Percentiles rank a stretch among this genome's conserved stretches.
Evolutionary conservation across 805 yeast species (phyloP).

Genomic region (Candida silvatica): DNA sequence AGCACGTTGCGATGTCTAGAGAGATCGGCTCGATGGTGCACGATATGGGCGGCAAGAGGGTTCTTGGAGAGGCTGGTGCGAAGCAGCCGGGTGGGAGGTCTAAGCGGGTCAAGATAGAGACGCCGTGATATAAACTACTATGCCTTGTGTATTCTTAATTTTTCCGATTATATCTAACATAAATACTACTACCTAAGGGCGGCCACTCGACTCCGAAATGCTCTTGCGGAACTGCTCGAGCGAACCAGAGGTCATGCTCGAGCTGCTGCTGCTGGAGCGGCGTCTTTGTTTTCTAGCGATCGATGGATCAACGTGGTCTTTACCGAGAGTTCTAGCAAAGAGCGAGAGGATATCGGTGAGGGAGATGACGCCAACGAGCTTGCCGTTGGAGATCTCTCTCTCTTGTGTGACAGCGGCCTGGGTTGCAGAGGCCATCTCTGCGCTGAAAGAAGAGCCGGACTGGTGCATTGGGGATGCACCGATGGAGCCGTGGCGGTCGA

Average conservation of each 20-base stretch:
- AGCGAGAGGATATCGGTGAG: slow-evolving; percentile 82
- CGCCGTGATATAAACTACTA: background rate
- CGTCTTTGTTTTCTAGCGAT: slow-evolving; percentile 86
- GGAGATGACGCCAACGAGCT: slow-evolving; percentile 83
- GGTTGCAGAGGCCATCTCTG: slow-evolving; percentile 3
- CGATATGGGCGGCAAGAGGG: too few species aligned
- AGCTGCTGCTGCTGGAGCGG: slow-evolving; percentile 37
- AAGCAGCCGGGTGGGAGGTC: too few species aligned
- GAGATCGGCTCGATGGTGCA: too few species aligned
- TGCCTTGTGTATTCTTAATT: background rate
- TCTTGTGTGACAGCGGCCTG: slow-evolving; percentile 12
- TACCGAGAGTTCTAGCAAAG: slow-evolving; percentile 69
- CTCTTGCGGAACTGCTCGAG: slow-evolving; percentile 37
- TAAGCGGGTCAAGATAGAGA: too few species aligned
- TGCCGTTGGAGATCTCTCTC: slow-evolving; percentile 52
- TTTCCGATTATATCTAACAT: background rate
- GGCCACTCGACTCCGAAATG: slow-evolving; percentile 11
- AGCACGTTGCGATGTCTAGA: too few species aligned
- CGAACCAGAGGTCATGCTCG: slow-evolving; percentile 27
- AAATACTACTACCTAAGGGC: background rate
- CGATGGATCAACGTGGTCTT: slow-evolving; percentile 65
- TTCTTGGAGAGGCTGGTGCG: too few species aligned
- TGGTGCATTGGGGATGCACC: slow-evolving; percentile 4
- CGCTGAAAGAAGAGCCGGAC: slow-evolving; percentile 1
- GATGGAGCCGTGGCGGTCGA: slow-evolving; percentile 4